Evolutionary conservation across 441 rosid genomes (phyloP), one percentile per base, ranked within the genome.

Genomic region (Hura crepitans): DNA sequence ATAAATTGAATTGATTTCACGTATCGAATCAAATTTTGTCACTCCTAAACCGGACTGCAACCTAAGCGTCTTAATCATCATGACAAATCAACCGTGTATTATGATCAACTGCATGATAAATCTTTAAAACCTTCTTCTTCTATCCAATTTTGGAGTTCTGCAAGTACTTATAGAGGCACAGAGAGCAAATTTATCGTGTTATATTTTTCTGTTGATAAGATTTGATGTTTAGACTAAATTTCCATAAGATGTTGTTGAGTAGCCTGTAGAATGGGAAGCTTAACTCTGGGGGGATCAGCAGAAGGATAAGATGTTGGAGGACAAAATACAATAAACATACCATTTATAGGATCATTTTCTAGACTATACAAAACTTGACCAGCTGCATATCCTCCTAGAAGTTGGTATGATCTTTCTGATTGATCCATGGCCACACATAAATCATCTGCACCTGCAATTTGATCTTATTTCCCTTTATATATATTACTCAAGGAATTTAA

Each of bases 371-470:
- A 68, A 20, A 74, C 77, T 62, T 93, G 82, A 6, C 96, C 89
- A 5, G 92, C 91, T 12, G 81, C 97, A 69, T 86, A 89, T 30
- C 86, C 89, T 27, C 92, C 96, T 28, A 93, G 90, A 37, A 86
- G 84, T 53, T 86, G 88, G 80, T 91, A 93, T 8, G 98, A 87
- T 61, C 78, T 83, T 79, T 93, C 95, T n/a, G 89, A 81, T 72
- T 80, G 83, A 58, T 93, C 89, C 96, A 91, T 89, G 10, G 93
- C 78, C 42, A 87, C 18, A 69, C 98, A 89, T 63, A 85, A 59
- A 79, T 90, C 98, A 60, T 90, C 91, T 2, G 76, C 69, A 75
- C 98, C 97, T 85, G 81, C 49, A 56, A 45, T 37, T 31, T n/a
- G n/a, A n/a, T n/a, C n/a, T 39, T 54, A 13, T 43, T 14, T 42